Percentiles rank a stretch among this genome's conserved stretches.
These are phyloP conservation scores for Sporobolomyces phaffii DNA, from an alignment of 768 basidiomycete genomes.

Conservation along the genomic window DNA sequence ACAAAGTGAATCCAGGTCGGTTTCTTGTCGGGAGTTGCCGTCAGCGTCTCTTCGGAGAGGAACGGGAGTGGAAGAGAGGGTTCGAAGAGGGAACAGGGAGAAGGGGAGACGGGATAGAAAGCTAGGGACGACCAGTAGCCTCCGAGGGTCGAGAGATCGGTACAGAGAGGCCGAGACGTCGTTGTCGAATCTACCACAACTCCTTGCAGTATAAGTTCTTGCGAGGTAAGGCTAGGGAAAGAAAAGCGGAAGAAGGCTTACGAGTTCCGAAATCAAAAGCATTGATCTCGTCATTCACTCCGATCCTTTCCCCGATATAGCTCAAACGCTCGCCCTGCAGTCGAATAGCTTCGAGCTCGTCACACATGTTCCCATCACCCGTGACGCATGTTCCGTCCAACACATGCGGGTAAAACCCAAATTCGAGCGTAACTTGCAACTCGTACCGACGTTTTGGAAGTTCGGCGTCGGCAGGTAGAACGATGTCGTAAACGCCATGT, in stretches of 20 bases:
- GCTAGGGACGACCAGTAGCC: constrained; percentile 21
- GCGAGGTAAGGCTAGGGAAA: neutral
- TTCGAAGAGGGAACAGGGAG: constrained; percentile 16
- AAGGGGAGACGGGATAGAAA: neutral
- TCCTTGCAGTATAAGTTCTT: too few relatives aligned
- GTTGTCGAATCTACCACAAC: too few relatives aligned
- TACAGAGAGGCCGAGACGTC: neutral
- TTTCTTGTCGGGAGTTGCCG: neutral
- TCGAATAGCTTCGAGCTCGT: neutral
- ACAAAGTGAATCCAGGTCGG: constrained; percentile 33
- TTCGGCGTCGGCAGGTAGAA: neutral
- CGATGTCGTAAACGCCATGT: neutral
- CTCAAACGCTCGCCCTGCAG: too few relatives aligned
- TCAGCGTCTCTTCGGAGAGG: neutral
- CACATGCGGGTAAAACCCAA: constrained; percentile 16
- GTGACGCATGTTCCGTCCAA: neutral
- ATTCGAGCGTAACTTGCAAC: constrained; percentile 27
- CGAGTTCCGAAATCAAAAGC: neutral
- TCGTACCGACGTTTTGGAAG: constrained; percentile 3
- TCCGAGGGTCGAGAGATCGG: constrained; percentile 17
- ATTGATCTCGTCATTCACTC: neutral
- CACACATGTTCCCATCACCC: neutral
- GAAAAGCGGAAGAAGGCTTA: neutral
- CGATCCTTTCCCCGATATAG: too few relatives aligned
- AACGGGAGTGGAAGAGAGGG: constrained; percentile 12